Evolutionary conservation across 306 rosid genomes (phyloP).

Genomic region (Amphicarpaea edgeworthii): DNA sequence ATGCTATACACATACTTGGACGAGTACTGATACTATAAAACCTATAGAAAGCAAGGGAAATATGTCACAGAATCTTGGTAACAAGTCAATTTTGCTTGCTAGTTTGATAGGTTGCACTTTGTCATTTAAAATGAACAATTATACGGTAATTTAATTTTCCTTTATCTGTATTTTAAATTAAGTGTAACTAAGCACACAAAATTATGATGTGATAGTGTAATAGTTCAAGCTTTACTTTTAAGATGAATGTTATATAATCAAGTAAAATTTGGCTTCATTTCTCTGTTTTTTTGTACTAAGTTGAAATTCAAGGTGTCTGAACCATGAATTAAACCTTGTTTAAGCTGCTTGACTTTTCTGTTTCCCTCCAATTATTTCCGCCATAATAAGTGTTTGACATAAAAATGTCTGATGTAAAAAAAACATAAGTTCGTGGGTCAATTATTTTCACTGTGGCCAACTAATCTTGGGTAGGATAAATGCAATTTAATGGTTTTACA

Average conservation of each 20-base stretch:
- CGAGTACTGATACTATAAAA: constrained; percentile 68
- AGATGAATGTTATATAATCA: constrained; percentile 43
- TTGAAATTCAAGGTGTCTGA: constrained; percentile 4
- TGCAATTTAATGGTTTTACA: constrained; percentile 10
- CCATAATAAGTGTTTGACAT: too few species aligned
- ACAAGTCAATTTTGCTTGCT: constrained; percentile 52
- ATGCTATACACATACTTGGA: constrained; percentile 90
- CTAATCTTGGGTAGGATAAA: neutral
- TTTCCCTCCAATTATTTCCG: too few species aligned
- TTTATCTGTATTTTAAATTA: neutral
- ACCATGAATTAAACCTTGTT: constrained; percentile 4
- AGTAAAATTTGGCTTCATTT: constrained; percentile 46
- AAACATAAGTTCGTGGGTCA: neutral
- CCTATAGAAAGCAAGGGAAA: constrained; percentile 42
- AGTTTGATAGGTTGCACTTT: constrained; percentile 39
- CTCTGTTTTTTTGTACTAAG: constrained; percentile 16
- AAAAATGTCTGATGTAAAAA: too few species aligned
- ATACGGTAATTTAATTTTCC: constrained; percentile 30
- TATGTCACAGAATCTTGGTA: constrained; percentile 50
- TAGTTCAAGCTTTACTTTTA: constrained; percentile 32
- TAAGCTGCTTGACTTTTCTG: neutral
- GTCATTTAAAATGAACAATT: constrained; percentile 38
- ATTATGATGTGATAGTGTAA: constrained; percentile 40
- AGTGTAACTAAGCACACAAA: constrained; percentile 34
- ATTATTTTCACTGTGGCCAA: neutral